A percentile compares a stretch with the other conserved stretches of the same genome.
These are phyloP conservation scores for Botrytis fabae DNA, from an alignment of 2,329 filamentous ascomycete species.

Conservation along the genomic window DNA sequence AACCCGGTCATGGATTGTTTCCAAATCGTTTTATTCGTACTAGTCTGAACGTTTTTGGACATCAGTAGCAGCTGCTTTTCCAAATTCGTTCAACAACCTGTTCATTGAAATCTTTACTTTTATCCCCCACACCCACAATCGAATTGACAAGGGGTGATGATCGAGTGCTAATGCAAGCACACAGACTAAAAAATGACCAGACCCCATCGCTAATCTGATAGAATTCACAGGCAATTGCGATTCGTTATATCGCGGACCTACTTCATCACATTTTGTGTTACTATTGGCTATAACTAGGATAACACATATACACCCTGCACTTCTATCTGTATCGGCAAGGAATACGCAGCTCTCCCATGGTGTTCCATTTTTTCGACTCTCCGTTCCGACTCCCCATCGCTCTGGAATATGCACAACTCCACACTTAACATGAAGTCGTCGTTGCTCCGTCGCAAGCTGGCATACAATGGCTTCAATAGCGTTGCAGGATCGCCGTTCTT, in stretches of 20 bases:
- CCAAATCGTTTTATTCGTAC: conserved; percentile 1
- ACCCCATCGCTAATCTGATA: conserved; percentile 35
- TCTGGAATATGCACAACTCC: conserved; percentile 7
- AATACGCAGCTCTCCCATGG: conserved; percentile 8
- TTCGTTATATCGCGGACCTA: background rate
- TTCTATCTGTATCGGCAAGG: background rate
- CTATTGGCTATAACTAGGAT: conserved; percentile 13
- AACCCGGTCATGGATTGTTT: background rate
- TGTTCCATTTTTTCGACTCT: background rate
- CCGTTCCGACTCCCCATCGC: background rate
- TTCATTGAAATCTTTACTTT: conserved; percentile 7
- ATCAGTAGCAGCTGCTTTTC: conserved; percentile 19
- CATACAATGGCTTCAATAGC: conserved; percentile 8
- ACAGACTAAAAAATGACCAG: conserved; percentile 31
- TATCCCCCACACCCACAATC: background rate
- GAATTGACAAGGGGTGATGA: conserved; percentile 1
- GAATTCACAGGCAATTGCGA: background rate
- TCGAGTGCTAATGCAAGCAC: conserved; percentile 30
- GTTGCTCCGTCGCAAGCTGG: background rate
- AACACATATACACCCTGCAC: background rate
- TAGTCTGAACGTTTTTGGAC: conserved; percentile 10
- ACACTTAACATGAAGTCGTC: background rate
- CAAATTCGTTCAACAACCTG: conserved; percentile 24
- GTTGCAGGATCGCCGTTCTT: background rate
- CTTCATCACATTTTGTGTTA: background rate